Conservation (phyloP, 441 rosid genomes). For the Corymbia calophylla region DNA sequence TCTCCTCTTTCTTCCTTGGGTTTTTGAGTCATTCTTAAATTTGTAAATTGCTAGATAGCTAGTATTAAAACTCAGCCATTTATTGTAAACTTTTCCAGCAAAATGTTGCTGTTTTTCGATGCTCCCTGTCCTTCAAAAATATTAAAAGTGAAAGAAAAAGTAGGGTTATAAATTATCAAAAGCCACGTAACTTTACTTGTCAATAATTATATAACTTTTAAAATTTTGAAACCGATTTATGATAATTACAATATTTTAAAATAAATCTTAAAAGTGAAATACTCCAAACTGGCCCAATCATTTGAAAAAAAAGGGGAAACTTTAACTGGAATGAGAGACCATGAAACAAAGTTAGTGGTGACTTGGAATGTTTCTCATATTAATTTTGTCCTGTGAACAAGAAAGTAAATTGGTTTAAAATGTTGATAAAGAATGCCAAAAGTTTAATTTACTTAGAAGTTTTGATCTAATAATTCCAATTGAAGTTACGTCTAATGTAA, state of each 20-base stretch:
- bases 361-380: too few relatives aligned
- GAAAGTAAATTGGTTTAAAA: too few relatives aligned
- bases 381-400: too few relatives aligned
- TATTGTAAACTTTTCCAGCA: background rate
- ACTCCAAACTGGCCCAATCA: background rate
- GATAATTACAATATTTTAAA: background rate
- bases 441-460: background rate
- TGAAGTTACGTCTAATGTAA: too few relatives aligned
- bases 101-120: background rate
- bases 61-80: background rate
- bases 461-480: too few relatives aligned
- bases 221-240: rapidly evolving
- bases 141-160: background rate
- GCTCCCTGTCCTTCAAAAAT: background rate
- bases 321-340: background rate
- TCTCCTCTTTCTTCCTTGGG: too few relatives aligned
- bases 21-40: too few relatives aligned
- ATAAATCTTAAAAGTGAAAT: too few relatives aligned
- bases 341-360: too few relatives aligned
- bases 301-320: too few relatives aligned
- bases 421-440: too few relatives aligned
- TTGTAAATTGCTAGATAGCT: too few relatives aligned
- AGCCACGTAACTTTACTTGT: background rate
- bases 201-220: background rate
- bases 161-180: background rate